Conservation (phyloP, 2,329 filamentous ascomycete genomes). For the Exophiala bonariae region DNA sequence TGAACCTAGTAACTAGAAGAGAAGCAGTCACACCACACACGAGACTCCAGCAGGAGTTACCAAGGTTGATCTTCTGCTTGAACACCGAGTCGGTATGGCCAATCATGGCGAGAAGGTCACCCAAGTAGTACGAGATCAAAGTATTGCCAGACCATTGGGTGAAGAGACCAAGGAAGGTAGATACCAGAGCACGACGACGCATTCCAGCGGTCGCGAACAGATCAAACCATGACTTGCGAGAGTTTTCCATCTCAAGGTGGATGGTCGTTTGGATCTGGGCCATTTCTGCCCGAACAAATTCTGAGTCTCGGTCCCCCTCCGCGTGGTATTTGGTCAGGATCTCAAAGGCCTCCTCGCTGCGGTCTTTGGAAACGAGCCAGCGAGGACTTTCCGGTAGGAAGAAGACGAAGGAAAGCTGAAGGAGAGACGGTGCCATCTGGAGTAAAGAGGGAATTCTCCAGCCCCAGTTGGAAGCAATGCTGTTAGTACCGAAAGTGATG, state of each 20-base stretch:
- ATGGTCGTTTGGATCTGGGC: conserved; percentile 61
- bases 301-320: conserved; percentile 52
- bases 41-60: conserved; percentile 42
- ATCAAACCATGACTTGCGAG: conserved; percentile 35
- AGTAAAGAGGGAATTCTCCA: conserved; percentile 49
- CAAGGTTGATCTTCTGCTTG: conserved; percentile 43
- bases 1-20: conserved; percentile 42
- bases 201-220: conserved; percentile 34
- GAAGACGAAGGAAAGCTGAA: conserved; percentile 31
- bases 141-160: conserved; percentile 44
- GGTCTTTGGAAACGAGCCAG: conserved; percentile 29
- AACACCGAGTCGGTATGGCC: conserved; percentile 36
- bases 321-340: conserved; percentile 48
- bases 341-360: conserved; percentile 29
- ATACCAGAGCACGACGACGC: conserved; percentile 34
- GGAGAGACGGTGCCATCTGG: conserved; percentile 37
- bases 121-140: conserved; percentile 35
- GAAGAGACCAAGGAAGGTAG: conserved; percentile 34
- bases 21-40: conserved; percentile 40
- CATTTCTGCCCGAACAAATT: conserved; percentile 60
- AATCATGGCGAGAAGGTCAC: conserved; percentile 38
- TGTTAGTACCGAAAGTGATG: conserved; percentile 42
- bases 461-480: conserved; percentile 41
- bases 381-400: conserved; percentile 28
- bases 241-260: conserved; percentile 54